phyloP scores from a whole-genome alignment of 495 filamentous ascomycete species.

The Talaromyces ruber region DNA sequence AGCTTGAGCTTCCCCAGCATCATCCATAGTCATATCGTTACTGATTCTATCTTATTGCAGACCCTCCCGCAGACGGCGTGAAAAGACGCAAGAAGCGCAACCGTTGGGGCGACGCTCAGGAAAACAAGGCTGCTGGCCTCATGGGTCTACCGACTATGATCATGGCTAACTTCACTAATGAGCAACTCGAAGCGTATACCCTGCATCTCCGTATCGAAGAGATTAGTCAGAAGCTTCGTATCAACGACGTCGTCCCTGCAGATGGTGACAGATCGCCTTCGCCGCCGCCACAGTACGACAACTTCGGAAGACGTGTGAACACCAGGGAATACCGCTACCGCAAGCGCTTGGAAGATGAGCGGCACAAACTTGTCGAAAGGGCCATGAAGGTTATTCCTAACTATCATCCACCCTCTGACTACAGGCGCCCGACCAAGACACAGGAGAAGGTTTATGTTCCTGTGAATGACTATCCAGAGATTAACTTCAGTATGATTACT shows the following conservation, averaged over 20 bases:
- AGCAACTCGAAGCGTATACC: constrained; percentile 95
- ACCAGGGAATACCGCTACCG: constrained; percentile 96
- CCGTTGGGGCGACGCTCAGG: constrained; percentile 90
- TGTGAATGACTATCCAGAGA: constrained; percentile 99
- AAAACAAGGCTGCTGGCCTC: constrained; percentile 95
- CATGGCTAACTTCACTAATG: constrained; percentile 91
- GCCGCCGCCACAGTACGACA: constrained; percentile 94
- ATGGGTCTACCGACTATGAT: constrained; percentile 97
- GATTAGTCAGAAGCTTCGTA: constrained; percentile 96
- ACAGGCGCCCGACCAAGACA: constrained; percentile 96
- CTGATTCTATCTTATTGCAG: constrained; percentile 21
- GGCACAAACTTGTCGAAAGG: constrained; percentile 95
- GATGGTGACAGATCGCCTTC: constrained; percentile 94
- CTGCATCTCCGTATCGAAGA: constrained; percentile 94
- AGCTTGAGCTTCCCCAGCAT: constrained; percentile 8
- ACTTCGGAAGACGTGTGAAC: constrained; percentile 96
- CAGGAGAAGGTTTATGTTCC: constrained; percentile 99
- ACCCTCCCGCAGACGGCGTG: constrained; percentile 57
- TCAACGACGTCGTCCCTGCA: constrained; percentile 93
- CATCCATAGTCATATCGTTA: neutral
- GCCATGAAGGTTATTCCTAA: constrained; percentile 98
- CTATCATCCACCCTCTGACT: constrained; percentile 95
- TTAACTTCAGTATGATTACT: constrained; percentile 99
- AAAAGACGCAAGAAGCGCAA: constrained; percentile 93
- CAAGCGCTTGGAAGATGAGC: constrained; percentile 95